A percentile compares a stretch with the other conserved stretches of the same genome.
These are phyloP conservation scores for Sporobolomyces phaffii DNA, from an alignment of 768 basidiomycete genomes.

Conservation along the genomic window DNA sequence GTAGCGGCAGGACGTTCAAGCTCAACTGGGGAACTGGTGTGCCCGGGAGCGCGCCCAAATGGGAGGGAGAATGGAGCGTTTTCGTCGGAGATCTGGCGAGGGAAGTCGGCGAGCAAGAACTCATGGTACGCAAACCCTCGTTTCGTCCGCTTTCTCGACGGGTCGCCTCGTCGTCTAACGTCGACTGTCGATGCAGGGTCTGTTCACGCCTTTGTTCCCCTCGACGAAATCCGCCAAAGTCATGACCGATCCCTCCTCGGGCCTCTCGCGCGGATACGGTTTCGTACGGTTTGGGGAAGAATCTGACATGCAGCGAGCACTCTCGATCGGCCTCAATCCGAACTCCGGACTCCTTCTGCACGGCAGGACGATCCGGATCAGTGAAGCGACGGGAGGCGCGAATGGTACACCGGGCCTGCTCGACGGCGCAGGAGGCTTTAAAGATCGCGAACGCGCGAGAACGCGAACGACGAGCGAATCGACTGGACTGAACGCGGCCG, in stretches of 20 bases:
- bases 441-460: conserved; percentile 23
- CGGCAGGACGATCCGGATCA: conserved; percentile 41
- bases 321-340: conserved; percentile 71
- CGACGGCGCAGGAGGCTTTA: conserved; percentile 3
- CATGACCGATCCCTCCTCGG: conserved; percentile 68
- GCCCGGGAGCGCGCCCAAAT: conserved; percentile 41
- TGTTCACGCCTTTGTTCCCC: conserved; percentile 73
- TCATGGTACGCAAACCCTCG: conserved; percentile 66
- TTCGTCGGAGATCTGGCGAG: conserved; percentile 91
- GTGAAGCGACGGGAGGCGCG: conserved; percentile 35
- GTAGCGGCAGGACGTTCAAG: conserved; percentile 72
- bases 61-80: conserved; percentile 69
- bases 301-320: conserved; percentile 76
- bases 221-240: conserved; percentile 78
- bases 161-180: too few species aligned
- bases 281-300: conserved; percentile 90
- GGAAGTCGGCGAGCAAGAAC: conserved; percentile 87
- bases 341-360: conserved; percentile 38
- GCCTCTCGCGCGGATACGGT: conserved; percentile 82
- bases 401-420: conserved; percentile 9
- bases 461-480: conserved; percentile 11
- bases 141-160: not conserved
- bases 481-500: conserved; percentile 10
- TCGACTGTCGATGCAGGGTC: too few species aligned
- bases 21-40: conserved; percentile 46